phyloP scores from a whole-genome alignment of 306 rosid species.

The Datisca glomerata region DNA sequence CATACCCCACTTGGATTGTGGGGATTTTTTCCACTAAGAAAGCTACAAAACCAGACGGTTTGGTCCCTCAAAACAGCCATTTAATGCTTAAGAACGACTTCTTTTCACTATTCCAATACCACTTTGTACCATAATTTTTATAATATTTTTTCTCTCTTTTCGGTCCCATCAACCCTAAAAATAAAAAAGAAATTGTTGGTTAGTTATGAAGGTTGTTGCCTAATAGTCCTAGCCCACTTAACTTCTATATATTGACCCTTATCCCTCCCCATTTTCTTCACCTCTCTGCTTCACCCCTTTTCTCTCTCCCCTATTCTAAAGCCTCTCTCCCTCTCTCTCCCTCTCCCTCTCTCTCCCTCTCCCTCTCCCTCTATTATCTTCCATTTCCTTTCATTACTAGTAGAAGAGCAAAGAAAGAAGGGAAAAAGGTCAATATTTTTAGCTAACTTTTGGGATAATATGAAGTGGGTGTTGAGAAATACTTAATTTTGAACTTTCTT shows the following conservation, averaged over 20 bases:
- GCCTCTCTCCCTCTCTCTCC: constrained; percentile 6
- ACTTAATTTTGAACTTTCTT: constrained; percentile 14
- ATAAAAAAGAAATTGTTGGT: constrained; percentile 22
- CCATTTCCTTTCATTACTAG: neutral
- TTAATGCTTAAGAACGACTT: neutral
- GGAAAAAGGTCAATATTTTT: too few species aligned
- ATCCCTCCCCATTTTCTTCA: constrained; percentile 17
- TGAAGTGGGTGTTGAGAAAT: constrained; percentile 1
- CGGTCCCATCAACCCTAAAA: constrained; percentile 26
- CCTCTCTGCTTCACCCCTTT: constrained; percentile 25
- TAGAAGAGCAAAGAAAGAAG: too few species aligned
- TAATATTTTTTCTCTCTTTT: constrained; percentile 5
- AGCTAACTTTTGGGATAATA: neutral
- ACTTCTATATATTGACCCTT: constrained; percentile 37
- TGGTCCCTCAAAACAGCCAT: constrained; percentile 24
- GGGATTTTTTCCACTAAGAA: constrained; percentile 17
- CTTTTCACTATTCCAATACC: neutral
- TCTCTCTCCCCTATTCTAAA: constrained; percentile 2
- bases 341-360: neutral
- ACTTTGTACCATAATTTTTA: too few species aligned
- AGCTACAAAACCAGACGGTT: constrained; percentile 61
- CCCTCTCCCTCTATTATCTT: neutral
- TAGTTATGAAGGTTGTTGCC: constrained; percentile 19
- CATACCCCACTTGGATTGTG: constrained; percentile 35
- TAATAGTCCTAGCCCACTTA: constrained; percentile 1